Base-by-base conservation (phyloP, 164 flowering plant species). In the Stephania yunnanensis region DNA sequence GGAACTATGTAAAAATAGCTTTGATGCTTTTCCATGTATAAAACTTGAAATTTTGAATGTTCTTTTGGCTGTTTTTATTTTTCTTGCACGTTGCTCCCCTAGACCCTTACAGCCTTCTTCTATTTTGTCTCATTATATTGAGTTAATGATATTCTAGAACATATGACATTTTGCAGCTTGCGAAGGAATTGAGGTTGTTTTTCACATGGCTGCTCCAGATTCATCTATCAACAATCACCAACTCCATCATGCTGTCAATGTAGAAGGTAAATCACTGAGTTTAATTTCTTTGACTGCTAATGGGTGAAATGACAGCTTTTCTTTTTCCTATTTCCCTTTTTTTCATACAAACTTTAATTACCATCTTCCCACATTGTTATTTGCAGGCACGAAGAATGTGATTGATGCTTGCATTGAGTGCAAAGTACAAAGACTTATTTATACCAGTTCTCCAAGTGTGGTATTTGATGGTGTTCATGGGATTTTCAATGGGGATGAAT, bases 131-230 rank as follows among this genome's bases (percentile, higher is more conserved):
- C 20, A n/a, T 31, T 36, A 48, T 31, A 20, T 67, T 66, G 30
- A 48, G 44, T 63, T 17, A 25, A 25, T 58, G 11, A 70, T 48
- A 29, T 45, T 70, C 31, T 46, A 13, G 50, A 64, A 50, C 29
- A 7, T 76, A 52, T 73, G 53, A 6, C 31, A 29, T 73, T 74
- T 15, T 85, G 83, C 88, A 95, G 97, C 91, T 19, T 87, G 68
- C 55, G 78, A 89, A 79, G 98, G 98, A 72, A 92, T 86, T 45
- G 95, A 90, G 81, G 96, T 82, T 77, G 97, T 95, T 20, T 95
- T 93, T 83, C 99, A 95, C 86, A 95, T 92, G 97, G 99, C 99
- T 68, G 99, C 99, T 73, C 98, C 99, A 5, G 91, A 95, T 89
- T 95, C 99, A 11, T 95, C 99, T 58, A 90, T 95, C 67, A 93